Base-by-base conservation (phyloP, 805 yeast genomes). In the Teunomyces stri region DNA sequence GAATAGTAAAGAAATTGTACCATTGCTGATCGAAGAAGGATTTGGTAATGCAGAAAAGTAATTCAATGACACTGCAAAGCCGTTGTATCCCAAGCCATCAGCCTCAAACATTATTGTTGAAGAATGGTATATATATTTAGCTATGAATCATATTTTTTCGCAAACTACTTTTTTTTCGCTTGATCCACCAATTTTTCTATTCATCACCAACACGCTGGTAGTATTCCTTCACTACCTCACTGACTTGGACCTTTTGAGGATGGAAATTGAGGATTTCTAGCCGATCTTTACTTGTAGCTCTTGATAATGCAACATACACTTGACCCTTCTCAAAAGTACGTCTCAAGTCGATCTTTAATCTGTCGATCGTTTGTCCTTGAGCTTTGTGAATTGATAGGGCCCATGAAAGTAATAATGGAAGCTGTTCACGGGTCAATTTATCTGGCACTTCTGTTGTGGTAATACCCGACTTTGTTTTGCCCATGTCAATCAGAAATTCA, bases 331-430 rank as follows among this genome's bases (percentile, higher is more conserved):
- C 95, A 55, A 87, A 87, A 21, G 81, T 78, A 52, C 74, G 78
- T 21, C 77, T 70, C 42, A 87, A 64, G 57, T 87, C 91, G 10
- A 87, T 89, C 51, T 79, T 80, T 3, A 87, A 82, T 51, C 88
- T 64, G 36, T 79, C 82, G 39, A 87, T 74, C 0, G 96, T 86
- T 66, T 87, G 95, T 2, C 96, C 96, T 61, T 87, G 96, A 0
- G 94, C 81, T 61, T 87, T 87, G 60, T 87, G 96, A 43, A 87
- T 87, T 0, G 94, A 87, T 54, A 87, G 63, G 0, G 95, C 90
- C 94, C 94, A 87, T 20, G 94, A 82, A 31, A 87, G 66, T 47
- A 85, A 70, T 27, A 87, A 68, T 0, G 96, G 96, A 2, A 86
- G 54, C 59, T 87, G 96, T 0, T 52, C 60, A 58, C 91, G 72